A percentile compares a stretch with the other conserved stretches of the same genome.
phyloP scores from a whole-genome alignment of 257 asterid species.

The Nicotiana sylvestris region DNA sequence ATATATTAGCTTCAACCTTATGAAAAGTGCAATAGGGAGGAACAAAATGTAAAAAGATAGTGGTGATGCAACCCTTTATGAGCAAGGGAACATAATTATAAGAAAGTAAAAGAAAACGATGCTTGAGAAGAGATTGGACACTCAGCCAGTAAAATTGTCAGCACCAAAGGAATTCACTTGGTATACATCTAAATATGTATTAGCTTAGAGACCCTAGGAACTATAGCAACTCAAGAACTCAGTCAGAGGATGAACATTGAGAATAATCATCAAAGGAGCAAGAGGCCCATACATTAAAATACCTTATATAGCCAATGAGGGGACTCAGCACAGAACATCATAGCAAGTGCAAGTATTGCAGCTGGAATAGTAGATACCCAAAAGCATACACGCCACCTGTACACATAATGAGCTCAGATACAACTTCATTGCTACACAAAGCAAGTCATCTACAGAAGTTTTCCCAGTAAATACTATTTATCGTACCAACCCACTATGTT shows the following conservation, averaged over 20 bases:
- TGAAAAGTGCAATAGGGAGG: neutral
- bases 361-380: constrained; percentile 84
- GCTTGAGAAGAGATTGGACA: neutral
- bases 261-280: neutral
- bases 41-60: neutral
- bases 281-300: constrained; percentile 3
- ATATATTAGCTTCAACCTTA: neutral
- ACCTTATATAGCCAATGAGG: constrained; percentile 97
- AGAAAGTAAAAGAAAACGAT: neutral
- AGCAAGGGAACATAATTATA: neutral
- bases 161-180: neutral
- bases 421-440: neutral
- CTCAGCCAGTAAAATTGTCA: neutral
- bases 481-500: constrained; percentile 74
- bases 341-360: constrained; percentile 55
- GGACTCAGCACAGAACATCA: constrained; percentile 89
- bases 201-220: no score
- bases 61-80: neutral
- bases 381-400: constrained; percentile 95
- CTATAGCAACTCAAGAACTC: neutral
- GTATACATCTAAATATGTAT: neutral
- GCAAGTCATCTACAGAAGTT: neutral
- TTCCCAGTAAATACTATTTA: neutral
- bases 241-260: neutral
- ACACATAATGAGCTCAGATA: constrained; percentile 18